Evolutionary conservation across 768 basidiomycete species (phyloP).

Genomic region (Boletus rubroflammeus): DNA sequence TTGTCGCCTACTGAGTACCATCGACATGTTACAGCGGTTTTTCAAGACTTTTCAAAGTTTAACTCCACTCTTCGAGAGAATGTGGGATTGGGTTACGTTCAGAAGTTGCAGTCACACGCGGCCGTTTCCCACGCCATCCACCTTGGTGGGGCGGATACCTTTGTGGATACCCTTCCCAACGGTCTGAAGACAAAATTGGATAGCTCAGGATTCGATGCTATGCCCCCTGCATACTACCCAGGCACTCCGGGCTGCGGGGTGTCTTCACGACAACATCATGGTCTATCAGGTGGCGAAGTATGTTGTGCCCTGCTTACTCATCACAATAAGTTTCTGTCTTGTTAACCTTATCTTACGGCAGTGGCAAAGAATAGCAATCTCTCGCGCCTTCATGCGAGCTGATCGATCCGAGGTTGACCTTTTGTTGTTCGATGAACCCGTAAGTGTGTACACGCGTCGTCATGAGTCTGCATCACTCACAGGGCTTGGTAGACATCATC

Average conservation of each 20-base stretch:
- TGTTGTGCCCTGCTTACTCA: slow-evolving; percentile 22
- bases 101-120: slow-evolving; percentile 51
- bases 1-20: slow-evolving; percentile 71
- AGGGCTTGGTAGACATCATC: slow-evolving; percentile 59
- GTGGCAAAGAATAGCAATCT: slow-evolving; percentile 88
- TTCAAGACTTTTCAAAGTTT: slow-evolving; percentile 84
- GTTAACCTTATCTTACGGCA: slow-evolving; percentile 31
- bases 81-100: slow-evolving; percentile 77
- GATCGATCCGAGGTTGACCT: slow-evolving; percentile 72
- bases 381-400: slow-evolving; percentile 84
- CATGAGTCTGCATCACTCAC: slow-evolving; percentile 2
- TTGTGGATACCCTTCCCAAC: slow-evolving; percentile 63
- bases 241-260: slow-evolving; percentile 31
- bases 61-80: slow-evolving; percentile 77
- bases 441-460: slow-evolving; percentile 34
- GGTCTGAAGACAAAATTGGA: slow-evolving; percentile 76
- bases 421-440: slow-evolving; percentile 82
- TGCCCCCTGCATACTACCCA: slow-evolving; percentile 33
- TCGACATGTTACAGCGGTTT: slow-evolving; percentile 70
- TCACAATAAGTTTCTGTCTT: slow-evolving; percentile 9
- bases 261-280: slow-evolving; percentile 47
- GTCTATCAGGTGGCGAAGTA: slow-evolving; percentile 84
- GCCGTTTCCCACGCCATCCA: slow-evolving; percentile 64
- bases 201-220: slow-evolving; percentile 52
- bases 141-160: slow-evolving; percentile 64